These are phyloP conservation scores for Euryodendron excelsum DNA, from an alignment of 148 eudicot species.

Conservation along the genomic window DNA sequence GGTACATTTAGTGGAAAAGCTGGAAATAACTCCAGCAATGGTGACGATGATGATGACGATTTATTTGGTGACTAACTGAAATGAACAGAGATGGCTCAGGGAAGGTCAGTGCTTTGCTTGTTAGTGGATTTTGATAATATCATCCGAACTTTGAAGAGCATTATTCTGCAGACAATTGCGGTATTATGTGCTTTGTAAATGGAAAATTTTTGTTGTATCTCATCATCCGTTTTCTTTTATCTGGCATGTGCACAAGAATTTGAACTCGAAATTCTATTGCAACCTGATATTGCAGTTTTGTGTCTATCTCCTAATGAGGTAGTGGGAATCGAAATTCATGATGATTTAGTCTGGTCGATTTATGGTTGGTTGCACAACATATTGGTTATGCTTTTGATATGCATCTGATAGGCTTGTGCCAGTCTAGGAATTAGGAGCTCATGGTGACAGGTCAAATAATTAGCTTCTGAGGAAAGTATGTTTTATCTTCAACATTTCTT, in stretches of 20 bases:
- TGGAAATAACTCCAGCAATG: conserved; percentile 25
- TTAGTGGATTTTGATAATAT: conserved; percentile 6
- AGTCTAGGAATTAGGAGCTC: neutral
- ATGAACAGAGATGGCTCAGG: neutral
- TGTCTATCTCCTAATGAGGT: neutral
- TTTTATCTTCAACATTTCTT: neutral
- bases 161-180: neutral
- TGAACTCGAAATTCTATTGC: neutral
- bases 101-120: conserved; percentile 8
- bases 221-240: neutral
- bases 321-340: neutral
- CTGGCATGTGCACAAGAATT: neutral
- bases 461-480: neutral
- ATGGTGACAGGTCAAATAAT: neutral
- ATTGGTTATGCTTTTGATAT: neutral
- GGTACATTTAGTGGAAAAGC: conserved; percentile 23
- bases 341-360: neutral
- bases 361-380: conserved; percentile 3
- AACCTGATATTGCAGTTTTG: conserved; percentile 7
- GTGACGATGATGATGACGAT: conserved; percentile 62
- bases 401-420: neutral
- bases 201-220: conserved; percentile 21
- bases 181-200: conserved; percentile 5
- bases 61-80: conserved; percentile 68
- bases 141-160: conserved; percentile 3